phyloP scores from a whole-genome alignment of 2,329 filamentous ascomycete species.

The Dryadomyces quercivorus region DNA sequence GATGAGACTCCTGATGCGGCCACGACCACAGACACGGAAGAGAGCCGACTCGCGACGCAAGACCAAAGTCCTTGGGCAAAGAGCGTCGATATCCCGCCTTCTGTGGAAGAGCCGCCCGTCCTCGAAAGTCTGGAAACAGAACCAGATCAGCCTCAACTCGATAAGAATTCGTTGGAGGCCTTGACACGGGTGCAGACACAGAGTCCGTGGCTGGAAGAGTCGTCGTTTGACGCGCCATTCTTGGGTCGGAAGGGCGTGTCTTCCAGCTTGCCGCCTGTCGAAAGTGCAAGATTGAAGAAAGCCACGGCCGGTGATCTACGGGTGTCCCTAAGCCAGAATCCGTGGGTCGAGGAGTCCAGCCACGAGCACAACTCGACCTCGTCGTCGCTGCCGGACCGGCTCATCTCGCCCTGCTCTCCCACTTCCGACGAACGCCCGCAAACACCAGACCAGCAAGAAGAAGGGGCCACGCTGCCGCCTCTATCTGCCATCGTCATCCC shows the following conservation, averaged over 20 bases:
- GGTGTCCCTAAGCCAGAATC: conserved; percentile 7
- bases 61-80: conserved; percentile 12
- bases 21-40: neutral
- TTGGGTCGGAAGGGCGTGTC: neutral
- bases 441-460: neutral
- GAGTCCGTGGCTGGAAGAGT: conserved; percentile 5
- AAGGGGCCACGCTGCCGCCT: neutral
- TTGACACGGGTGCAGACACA: neutral
- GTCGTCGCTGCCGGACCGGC: neutral
- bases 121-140: neutral
- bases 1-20: neutral
- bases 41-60: conserved; percentile 8
- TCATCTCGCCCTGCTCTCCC: neutral
- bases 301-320: neutral
- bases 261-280: neutral
- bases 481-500: neutral
- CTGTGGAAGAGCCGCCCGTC: neutral
- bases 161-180: neutral
- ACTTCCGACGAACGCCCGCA: neutral
- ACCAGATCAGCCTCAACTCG: neutral
- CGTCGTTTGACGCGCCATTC: neutral
- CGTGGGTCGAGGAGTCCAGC: conserved; percentile 3
- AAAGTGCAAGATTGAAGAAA: neutral
- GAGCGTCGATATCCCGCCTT: neutral
- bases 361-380: neutral